phyloP scores from a whole-genome alignment of 306 rosid genomes.

The Vigna hirtella region DNA sequence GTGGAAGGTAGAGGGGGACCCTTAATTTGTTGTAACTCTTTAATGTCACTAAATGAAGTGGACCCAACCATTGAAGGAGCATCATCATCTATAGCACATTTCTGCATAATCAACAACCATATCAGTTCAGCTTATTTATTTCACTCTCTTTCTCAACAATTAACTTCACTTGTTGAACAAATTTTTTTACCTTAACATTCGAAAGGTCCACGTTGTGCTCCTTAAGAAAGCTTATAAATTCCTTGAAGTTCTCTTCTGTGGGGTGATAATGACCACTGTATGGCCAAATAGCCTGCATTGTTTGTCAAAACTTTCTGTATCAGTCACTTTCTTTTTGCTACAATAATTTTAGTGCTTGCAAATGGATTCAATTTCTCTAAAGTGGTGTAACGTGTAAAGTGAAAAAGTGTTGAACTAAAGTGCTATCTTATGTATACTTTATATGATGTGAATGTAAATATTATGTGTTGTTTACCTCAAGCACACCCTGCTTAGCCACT shows the following conservation, averaged over 20 bases:
- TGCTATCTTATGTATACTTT: neutral
- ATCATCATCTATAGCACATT: slow-evolving; percentile 85
- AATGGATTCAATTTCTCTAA: neutral
- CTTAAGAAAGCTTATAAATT: slow-evolving; percentile 79
- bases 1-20: slow-evolving; percentile 41
- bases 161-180: neutral
- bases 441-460: neutral
- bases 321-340: slow-evolving; percentile 22
- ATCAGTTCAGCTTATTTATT: neutral
- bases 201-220: slow-evolving; percentile 84
- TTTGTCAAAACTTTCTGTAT: slow-evolving; percentile 13
- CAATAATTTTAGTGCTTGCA: neutral
- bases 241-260: slow-evolving; percentile 91
- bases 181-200: slow-evolving; percentile 73
- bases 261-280: slow-evolving; percentile 98
- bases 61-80: slow-evolving; percentile 50
- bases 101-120: slow-evolving; percentile 52
- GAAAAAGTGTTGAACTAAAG: neutral
- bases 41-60: slow-evolving; percentile 41
- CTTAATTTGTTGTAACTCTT: slow-evolving; percentile 44
- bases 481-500: slow-evolving; percentile 71
- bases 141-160: neutral
- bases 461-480: slow-evolving; percentile 59
- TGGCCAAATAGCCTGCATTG: slow-evolving; percentile 94
- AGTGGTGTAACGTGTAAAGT: neutral